Conservation (phyloP, 1,284 basidiomycete species). For the Spongiforma sp. region DNA sequence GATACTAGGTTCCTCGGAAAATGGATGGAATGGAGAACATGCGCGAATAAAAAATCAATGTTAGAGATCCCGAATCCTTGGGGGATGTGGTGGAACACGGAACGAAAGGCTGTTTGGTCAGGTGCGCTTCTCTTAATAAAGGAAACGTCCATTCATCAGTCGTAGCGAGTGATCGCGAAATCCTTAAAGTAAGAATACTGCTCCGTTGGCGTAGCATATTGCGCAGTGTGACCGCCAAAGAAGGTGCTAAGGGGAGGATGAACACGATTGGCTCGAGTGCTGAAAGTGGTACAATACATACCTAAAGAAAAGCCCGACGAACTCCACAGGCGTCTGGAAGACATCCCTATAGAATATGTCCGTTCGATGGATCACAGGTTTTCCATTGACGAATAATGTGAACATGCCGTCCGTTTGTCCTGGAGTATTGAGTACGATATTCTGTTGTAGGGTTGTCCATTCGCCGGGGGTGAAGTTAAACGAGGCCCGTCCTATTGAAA, state of each 20-base stretch:
- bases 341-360: constrained; percentile 67
- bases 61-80: no score
- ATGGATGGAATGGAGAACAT: no score
- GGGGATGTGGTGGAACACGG: no score
- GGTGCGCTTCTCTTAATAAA: not conserved
- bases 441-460: constrained; percentile 73
- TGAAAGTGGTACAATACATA: constrained; percentile 43
- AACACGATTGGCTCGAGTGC: not conserved
- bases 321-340: constrained; percentile 48
- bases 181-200: constrained; percentile 80
- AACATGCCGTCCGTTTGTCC: constrained; percentile 60
- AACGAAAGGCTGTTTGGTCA: not conserved
- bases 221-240: constrained; percentile 73
- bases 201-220: constrained; percentile 71
- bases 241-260: constrained; percentile 59
- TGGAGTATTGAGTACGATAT: constrained; percentile 72
- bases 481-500: constrained; percentile 76
- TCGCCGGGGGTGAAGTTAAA: constrained; percentile 67
- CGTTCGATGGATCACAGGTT: constrained; percentile 52
- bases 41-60: no score
- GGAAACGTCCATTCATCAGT: constrained; percentile 8
- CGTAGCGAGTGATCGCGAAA: constrained; percentile 49
- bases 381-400: constrained; percentile 56
- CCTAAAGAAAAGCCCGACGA: constrained; percentile 79
- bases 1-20: no score